Evolutionary conservation across 768 basidiomycete genomes (phyloP).

Genomic region (Lentinula detonsa): DNA sequence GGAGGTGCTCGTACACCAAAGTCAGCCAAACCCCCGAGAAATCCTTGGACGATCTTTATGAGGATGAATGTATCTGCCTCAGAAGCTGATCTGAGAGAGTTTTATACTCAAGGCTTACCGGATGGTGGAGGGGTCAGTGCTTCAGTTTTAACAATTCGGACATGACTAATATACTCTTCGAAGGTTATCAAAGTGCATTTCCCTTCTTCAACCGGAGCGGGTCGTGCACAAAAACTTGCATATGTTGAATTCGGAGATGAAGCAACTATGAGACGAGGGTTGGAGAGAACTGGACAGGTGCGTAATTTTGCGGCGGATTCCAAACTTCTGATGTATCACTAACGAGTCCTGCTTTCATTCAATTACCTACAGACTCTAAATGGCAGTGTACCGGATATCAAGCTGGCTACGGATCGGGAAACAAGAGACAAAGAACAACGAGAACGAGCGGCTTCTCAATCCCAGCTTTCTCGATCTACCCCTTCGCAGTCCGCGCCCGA

Average conservation of each 20-base stretch:
- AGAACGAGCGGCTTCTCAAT: slow-evolving; percentile 12
- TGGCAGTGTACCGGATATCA: slow-evolving; percentile 48
- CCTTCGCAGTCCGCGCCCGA: not conserved
- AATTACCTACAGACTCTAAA: slow-evolving; percentile 52
- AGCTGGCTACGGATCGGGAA: slow-evolving; percentile 53
- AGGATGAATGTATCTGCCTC: slow-evolving; percentile 44
- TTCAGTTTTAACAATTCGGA: not conserved
- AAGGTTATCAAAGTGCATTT: slow-evolving; percentile 68
- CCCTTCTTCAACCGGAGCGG: slow-evolving; percentile 36
- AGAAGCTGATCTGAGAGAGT: slow-evolving; percentile 67
- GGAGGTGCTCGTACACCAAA: slow-evolving; percentile 70
- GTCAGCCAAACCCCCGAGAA: slow-evolving; percentile 51
- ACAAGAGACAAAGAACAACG: slow-evolving; percentile 13
- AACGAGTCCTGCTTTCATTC: slow-evolving; percentile 3
- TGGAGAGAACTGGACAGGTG: slow-evolving; percentile 63
- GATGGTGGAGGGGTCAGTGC: slow-evolving; percentile 42
- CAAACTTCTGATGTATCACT: not conserved
- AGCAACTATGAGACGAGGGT: slow-evolving; percentile 60
- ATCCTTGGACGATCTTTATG: slow-evolving; percentile 87
- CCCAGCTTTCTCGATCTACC: slow-evolving; percentile 4
- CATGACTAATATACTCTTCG: not conserved
- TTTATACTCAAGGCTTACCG: slow-evolving; percentile 65
- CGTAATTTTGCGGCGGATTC: not conserved
- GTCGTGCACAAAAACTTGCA: slow-evolving; percentile 54
- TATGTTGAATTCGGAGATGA: slow-evolving; percentile 92